Evolutionary conservation across 208 protist species (phyloP), one percentile per base, ranked within the genome.

Genomic region (Baffinella frigidus): DNA sequence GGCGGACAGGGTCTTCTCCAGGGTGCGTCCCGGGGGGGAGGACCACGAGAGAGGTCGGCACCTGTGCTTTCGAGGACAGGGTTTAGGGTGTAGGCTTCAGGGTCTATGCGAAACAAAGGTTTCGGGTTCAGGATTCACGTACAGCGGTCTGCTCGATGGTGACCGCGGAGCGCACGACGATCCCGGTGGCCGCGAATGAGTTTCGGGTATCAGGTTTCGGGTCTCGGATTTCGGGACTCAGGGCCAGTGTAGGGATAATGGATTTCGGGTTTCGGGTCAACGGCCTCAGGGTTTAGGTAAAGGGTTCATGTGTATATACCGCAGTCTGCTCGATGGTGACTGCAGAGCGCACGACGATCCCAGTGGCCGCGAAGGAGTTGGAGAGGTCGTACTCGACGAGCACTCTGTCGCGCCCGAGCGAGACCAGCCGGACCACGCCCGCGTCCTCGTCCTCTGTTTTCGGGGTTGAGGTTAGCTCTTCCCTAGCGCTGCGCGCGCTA

Each of bases 321-420:
- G 74, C 74, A 0, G 74, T 84, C 74, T 84, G 74, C 44, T 84
- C 74, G 5, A 84, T 33, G 39, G 39, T 50, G 7, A 84, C 30
- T 0, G 74, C 74, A 0, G 74, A 84, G 9, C 74, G 74, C 7
- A 84, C 44, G 44, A 62, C 74, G 44, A 84, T 43, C 41, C 74
- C 74, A 24, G 74, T 84, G 41, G 74, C 74, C 0, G 74, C 44
- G 44, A 39, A 50, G 41, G 74, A 84, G 74, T 50, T 62, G 41
- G 39, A 36, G 39, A 84, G 74, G 39, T 84, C 74, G 74, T 84
- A 84, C n/a, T 84, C 74, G 33, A 62, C 74, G 27, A 84, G 36
- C 36, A 84, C 74, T 10, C 74, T 35, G 20, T 84, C 74, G 33
- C 30, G 44, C 20, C 74, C 71, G 38, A 77, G 38, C 10, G 74